These are phyloP conservation scores for Sporothrix pseudoabietina DNA, from an alignment of 2,329 filamentous ascomycete genomes.

Conservation along the genomic window DNA sequence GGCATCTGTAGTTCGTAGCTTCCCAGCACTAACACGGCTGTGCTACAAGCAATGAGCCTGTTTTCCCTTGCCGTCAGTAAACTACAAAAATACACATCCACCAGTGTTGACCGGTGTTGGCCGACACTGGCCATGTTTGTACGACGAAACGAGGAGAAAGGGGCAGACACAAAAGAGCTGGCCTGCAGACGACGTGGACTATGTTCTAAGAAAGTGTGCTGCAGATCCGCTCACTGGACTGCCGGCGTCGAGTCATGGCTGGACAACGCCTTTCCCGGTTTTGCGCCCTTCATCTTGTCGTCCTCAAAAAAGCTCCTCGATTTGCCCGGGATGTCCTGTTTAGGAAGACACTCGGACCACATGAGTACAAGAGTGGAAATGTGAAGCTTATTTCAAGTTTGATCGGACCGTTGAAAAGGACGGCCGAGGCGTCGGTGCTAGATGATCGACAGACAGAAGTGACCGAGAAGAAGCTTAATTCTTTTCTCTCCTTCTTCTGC, in stretches of 20 bases:
- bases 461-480: background rate
- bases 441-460: background rate
- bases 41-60: background rate
- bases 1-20: no score
- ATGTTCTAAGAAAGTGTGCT: no score
- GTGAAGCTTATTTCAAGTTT: background rate
- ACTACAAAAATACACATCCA: background rate
- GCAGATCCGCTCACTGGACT: no score
- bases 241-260: background rate
- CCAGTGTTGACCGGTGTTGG: background rate
- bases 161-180: background rate
- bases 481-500: no score
- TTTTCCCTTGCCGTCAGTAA: background rate
- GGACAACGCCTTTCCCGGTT: background rate
- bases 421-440: background rate
- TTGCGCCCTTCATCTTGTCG: background rate
- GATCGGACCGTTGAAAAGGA: background rate
- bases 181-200: no score
- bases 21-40: background rate
- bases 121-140: background rate
- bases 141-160: background rate
- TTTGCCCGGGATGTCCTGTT: background rate
- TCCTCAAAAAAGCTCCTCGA: background rate
- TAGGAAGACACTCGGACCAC: slow-evolving; percentile 22
- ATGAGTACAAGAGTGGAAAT: background rate